A percentile compares a stretch with the other conserved stretches of the same genome.
Conservation (phyloP, 2,329 filamentous ascomycete genomes). For the Fusarium incarnatum region DNA sequence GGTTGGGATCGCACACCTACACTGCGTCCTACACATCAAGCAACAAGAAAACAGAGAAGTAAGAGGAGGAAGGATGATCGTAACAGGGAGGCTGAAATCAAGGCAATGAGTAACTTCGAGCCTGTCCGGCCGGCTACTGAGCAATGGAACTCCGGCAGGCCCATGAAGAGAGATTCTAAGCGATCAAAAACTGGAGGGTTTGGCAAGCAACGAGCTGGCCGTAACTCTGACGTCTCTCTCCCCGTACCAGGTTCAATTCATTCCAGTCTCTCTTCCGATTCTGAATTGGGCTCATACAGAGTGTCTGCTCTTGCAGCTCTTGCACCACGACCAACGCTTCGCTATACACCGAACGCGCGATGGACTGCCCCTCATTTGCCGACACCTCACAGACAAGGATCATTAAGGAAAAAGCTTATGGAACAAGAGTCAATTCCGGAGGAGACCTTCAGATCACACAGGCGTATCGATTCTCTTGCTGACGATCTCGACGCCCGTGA, state of each 20-base stretch:
- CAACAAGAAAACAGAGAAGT: conserved; percentile 74
- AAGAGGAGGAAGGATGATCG: conserved; percentile 81
- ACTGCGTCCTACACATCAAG: conserved; percentile 70
- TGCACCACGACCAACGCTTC: conserved; percentile 85
- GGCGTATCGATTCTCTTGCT: conserved; percentile 77
- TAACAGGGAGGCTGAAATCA: conserved; percentile 87
- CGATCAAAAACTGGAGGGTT: conserved; percentile 68
- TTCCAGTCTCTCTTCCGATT: conserved; percentile 79
- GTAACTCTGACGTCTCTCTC: conserved; percentile 78
- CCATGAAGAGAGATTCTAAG: conserved; percentile 72
- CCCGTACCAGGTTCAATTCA: conserved; percentile 79
- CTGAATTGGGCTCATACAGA: conserved; percentile 79
- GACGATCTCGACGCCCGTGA: conserved; percentile 88
- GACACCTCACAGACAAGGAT: conserved; percentile 61
- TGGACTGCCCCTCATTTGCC: conserved; percentile 61
- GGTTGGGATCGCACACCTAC: conserved; percentile 58
- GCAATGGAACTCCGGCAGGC: conserved; percentile 69
- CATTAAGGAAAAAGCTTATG: conserved; percentile 64
- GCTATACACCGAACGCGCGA: conserved; percentile 75
- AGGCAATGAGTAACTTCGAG: conserved; percentile 79
- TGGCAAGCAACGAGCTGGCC: conserved; percentile 67
- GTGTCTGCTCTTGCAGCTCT: conserved; percentile 84
- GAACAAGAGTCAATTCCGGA: conserved; percentile 68
- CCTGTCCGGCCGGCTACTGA: conserved; percentile 73
- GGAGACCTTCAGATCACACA: conserved; percentile 69